phyloP scores from a whole-genome alignment of 2,329 filamentous ascomycete genomes.

The Lachnellula suecica region DNA sequence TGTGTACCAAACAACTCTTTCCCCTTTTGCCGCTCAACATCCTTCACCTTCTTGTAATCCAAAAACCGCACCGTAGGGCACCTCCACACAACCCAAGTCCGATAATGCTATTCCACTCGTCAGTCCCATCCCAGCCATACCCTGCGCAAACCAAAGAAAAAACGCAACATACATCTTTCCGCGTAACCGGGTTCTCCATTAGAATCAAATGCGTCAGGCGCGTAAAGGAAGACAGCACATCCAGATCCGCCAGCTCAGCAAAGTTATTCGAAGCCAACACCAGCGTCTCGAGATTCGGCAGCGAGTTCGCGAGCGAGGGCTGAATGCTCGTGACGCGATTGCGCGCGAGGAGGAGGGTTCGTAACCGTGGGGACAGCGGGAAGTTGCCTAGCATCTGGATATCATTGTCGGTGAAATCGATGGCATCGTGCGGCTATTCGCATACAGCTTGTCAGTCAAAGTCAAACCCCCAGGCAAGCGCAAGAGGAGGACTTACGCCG shows the following conservation, averaged over 20 bases:
- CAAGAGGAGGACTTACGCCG: slow-evolving; percentile 59
- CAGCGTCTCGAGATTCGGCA: slow-evolving; percentile 80
- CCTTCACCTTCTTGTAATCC: slow-evolving; percentile 89
- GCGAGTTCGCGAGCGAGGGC: slow-evolving; percentile 66
- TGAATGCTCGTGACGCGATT: slow-evolving; percentile 87
- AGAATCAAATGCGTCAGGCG: slow-evolving; percentile 78
- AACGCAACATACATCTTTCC: slow-evolving; percentile 73
- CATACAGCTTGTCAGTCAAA: slow-evolving; percentile 7
- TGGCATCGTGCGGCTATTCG: slow-evolving; percentile 85
- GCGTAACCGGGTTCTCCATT: slow-evolving; percentile 84
- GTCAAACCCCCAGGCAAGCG: background rate
- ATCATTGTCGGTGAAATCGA: slow-evolving; percentile 99
- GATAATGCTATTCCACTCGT: slow-evolving; percentile 69
- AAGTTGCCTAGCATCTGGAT: slow-evolving; percentile 89
- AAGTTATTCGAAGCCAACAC: slow-evolving; percentile 83
- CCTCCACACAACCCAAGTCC: slow-evolving; percentile 86
- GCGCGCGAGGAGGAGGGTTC: slow-evolving; percentile 82
- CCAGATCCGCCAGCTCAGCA: slow-evolving; percentile 81
- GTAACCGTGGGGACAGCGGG: slow-evolving; percentile 83
- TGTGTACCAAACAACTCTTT: slow-evolving; percentile 79
- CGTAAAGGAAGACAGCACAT: slow-evolving; percentile 69
- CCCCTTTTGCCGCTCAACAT: slow-evolving; percentile 75
- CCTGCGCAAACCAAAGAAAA: background rate
- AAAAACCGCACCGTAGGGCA: slow-evolving; percentile 84
- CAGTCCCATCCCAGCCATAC: slow-evolving; percentile 9